Evolutionary conservation across 1,284 basidiomycete genomes (phyloP), one percentile per base, ranked within the genome.

Genomic region (Marasmius tenuissimus): DNA sequence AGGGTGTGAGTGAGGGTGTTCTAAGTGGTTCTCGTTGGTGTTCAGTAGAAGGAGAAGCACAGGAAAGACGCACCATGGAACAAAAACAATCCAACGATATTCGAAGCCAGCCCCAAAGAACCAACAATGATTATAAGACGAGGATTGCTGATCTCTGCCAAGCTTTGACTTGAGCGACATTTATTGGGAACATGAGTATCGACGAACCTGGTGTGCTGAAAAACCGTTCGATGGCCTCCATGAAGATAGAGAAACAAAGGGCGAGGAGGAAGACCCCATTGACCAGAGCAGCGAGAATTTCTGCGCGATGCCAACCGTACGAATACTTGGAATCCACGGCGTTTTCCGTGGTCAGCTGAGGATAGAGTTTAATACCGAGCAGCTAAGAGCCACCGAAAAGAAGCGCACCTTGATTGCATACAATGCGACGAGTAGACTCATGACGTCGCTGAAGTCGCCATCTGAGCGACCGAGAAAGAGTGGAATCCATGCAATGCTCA

Each of bases 281-380:
- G 71, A 98, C 81, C 51, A 99, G 83, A 0, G 95, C 94, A 38
- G 95, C 96, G 8, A 99, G 85, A 64, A 99, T 97, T 73, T 99
- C 97, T 14, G 97, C 97, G 60, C 97, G 85, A 76, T 99, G 97
- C 96, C 96, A 98, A 18, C 95, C 94, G 71, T 97, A 97, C 2
- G 93, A 92, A 74, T 95, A 96, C 49, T 87, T 86, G 40, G 82
- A 82, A 67, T 86, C 81, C n/a, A 75, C 80, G 58, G 78, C 71
- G 37, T 73, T 76, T 52, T 81, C 77, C 47, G 78, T 77, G 33
- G 88, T 84, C 56, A 91, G 79, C 89, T 89, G 62, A 42, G 58
- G 53, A 27, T 40, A 52, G 57, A 45, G 1, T 18, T 37, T 4
- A 54, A 3, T 3, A 38, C 3, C 16, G 4, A n/a, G 14, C 3